Evolutionary conservation across 2,329 filamentous ascomycete species (phyloP).

Genomic region (Elsinoe batatas): DNA sequence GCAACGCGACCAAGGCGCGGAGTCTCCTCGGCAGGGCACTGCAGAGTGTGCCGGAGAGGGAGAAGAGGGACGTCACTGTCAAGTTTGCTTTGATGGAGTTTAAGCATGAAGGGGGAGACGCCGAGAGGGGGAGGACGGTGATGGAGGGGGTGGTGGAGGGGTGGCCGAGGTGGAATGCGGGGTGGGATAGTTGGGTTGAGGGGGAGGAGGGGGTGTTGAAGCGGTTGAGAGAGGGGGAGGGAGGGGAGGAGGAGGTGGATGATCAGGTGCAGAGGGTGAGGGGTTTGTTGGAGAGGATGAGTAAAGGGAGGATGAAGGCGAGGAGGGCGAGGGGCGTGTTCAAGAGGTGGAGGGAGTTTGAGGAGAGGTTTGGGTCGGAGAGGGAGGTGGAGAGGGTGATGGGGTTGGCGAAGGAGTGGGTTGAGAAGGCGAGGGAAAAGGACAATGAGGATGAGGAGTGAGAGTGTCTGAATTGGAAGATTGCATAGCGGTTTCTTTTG

Average conservation of each 20-base stretch:
- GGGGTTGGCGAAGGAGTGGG: conserved; percentile 61
- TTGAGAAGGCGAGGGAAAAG: conserved; percentile 36
- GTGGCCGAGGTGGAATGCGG: conserved; percentile 79
- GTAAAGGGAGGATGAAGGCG: conserved; percentile 57
- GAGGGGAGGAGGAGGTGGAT: conserved; percentile 46
- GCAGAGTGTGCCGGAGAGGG: conserved; percentile 63
- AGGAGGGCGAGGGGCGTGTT: conserved; percentile 81
- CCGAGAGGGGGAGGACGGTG: conserved; percentile 86
- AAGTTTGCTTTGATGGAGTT: conserved; percentile 92
- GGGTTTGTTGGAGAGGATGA: conserved; percentile 67
- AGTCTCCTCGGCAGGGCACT: conserved; percentile 72
- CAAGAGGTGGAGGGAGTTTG: conserved; percentile 83
- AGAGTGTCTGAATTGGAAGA: neutral
- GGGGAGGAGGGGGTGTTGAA: conserved; percentile 56
- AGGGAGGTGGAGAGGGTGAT: conserved; percentile 63
- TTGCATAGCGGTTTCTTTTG: neutral
- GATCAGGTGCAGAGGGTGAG: conserved; percentile 47
- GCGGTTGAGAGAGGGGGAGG: conserved; percentile 22
- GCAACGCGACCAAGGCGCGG: conserved; percentile 63
- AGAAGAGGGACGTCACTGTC: conserved; percentile 65
- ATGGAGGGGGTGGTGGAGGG: conserved; percentile 79
- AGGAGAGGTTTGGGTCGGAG: conserved; percentile 57
- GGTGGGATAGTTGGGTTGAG: conserved; percentile 89
- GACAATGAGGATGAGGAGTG: conserved; percentile 9
- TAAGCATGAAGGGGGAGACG: conserved; percentile 67